A percentile compares a stretch with the other conserved stretches of the same genome.
Conservation (phyloP, 495 filamentous ascomycete genomes). For the Aspergillus hancockii region DNA sequence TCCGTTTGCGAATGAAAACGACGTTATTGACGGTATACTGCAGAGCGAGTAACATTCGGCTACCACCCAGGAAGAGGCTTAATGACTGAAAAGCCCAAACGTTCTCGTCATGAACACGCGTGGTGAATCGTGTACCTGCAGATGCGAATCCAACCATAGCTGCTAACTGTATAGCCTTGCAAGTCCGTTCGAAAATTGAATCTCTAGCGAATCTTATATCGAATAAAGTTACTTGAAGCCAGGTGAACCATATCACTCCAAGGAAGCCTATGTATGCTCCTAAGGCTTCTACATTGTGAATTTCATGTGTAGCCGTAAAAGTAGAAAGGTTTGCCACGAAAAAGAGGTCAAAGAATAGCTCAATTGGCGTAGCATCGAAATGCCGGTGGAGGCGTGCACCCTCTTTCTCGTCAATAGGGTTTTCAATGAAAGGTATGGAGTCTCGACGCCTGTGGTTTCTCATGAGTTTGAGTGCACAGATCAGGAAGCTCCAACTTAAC, state of each 20-base stretch:
- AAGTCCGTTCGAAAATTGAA: constrained; percentile 63
- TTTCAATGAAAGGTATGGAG: constrained; percentile 36
- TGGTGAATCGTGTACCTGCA: constrained; percentile 56
- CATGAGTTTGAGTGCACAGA: constrained; percentile 10
- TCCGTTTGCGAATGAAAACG: constrained; percentile 43
- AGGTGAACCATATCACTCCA: constrained; percentile 70
- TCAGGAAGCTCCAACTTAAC: constrained; percentile 8
- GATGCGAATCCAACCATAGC: constrained; percentile 66
- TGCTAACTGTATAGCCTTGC: constrained; percentile 63
- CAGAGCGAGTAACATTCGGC: constrained; percentile 55
- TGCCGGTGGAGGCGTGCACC: constrained; percentile 33
- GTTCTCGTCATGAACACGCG: constrained; percentile 44
- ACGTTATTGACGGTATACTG: constrained; percentile 58
- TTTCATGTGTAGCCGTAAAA: constrained; percentile 58
- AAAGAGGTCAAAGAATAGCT: constrained; percentile 72
- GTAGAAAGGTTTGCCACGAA: constrained; percentile 69
- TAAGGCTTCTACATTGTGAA: constrained; percentile 47
- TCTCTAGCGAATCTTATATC: constrained; percentile 71
- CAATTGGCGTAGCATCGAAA: constrained; percentile 53
- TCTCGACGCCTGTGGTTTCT: constrained; percentile 11
- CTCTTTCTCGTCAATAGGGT: constrained; percentile 31
- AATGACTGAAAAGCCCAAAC: constrained; percentile 48
- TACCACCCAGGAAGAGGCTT: constrained; percentile 59
- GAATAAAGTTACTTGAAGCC: constrained; percentile 67
- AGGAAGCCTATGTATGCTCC: constrained; percentile 64